Conservation (phyloP, 2,329 filamentous ascomycete genomes). For the Leptosphaerulina australis region DNA sequence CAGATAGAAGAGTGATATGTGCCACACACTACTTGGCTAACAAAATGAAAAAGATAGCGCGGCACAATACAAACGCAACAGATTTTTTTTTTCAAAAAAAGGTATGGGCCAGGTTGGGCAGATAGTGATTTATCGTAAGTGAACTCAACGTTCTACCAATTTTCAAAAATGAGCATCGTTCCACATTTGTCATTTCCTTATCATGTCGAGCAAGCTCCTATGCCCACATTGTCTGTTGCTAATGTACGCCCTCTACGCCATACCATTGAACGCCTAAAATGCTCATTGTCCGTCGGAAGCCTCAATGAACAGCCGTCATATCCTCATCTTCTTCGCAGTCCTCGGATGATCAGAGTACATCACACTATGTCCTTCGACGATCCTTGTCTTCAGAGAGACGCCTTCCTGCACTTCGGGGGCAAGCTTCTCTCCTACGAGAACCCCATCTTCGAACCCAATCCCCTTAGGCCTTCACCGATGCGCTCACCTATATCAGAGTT, state of each 20-base stretch:
- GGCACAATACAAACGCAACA: too few relatives aligned
- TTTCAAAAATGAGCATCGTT: not conserved
- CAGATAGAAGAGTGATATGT: too few relatives aligned
- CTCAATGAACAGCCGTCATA: not conserved
- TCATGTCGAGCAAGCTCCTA: not conserved
- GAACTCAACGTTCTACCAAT: too few relatives aligned
- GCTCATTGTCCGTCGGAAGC: constrained; percentile 1
- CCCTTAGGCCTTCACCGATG: constrained; percentile 36
- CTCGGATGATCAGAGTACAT: not conserved
- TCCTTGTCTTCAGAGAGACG: not conserved
- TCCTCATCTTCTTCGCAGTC: not conserved
- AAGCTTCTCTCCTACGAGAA: constrained; percentile 24
- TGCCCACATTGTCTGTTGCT: not conserved
- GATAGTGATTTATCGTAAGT: too few relatives aligned
- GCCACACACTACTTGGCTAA: too few relatives aligned
- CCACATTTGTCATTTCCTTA: not conserved
- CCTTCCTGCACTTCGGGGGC: not conserved
- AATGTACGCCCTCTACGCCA: constrained; percentile 12
- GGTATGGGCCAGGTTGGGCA: too few relatives aligned
- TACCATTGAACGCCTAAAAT: constrained; percentile 17
- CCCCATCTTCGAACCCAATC: constrained; percentile 40
- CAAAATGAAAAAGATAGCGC: too few relatives aligned
- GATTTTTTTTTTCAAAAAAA: too few relatives aligned
- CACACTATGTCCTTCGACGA: not conserved
- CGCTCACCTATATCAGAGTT: constrained; percentile 25